These are phyloP conservation scores for Microdochium nivale DNA, from an alignment of 2,329 filamentous ascomycete species.

Conservation along the genomic window DNA sequence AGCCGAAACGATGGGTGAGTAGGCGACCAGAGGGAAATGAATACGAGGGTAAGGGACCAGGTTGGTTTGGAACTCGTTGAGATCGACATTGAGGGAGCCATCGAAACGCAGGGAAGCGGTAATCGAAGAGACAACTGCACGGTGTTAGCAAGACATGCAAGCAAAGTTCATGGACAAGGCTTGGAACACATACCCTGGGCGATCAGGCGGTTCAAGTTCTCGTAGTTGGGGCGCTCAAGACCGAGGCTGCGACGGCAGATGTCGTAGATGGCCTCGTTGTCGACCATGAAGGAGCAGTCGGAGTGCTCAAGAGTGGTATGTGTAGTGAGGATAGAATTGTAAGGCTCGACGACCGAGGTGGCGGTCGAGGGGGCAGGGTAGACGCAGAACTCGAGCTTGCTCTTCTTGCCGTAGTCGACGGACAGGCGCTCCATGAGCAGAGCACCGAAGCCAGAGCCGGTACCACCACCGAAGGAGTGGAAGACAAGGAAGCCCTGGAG, in stretches of 20 bases:
- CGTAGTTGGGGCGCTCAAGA: conserved; percentile 94
- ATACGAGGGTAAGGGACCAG: conserved; percentile 97
- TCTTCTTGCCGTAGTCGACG: conserved; percentile 99
- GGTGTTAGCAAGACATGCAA: conserved; percentile 15
- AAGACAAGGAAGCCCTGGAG: conserved; percentile 99
- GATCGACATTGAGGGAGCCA: conserved; percentile 95
- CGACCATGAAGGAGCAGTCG: conserved; percentile 99
- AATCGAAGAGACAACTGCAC: conserved; percentile 87
- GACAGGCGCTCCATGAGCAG: conserved; percentile 98
- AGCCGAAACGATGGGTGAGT: conserved; percentile 87
- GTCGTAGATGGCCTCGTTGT: conserved; percentile 99
- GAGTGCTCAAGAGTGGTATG: conserved; percentile 99
- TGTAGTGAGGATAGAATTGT: conserved; percentile 98
- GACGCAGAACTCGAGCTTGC: conserved; percentile 99
- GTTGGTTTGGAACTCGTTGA: conserved; percentile 99
- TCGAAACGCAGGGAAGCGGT: conserved; percentile 98
- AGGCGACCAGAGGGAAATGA: conserved; percentile 97
- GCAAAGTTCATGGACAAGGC: neutral
- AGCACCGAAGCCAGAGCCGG: conserved; percentile 96
- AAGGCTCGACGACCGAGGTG: conserved; percentile 96
- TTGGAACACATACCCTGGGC: conserved; percentile 65
- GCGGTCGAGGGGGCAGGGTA: conserved; percentile 97
- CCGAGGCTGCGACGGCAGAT: conserved; percentile 97
- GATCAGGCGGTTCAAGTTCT: conserved; percentile 98
- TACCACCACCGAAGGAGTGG: conserved; percentile 99